phyloP scores from a whole-genome alignment of 2,329 filamentous ascomycete genomes.

The Kalmusia sp. region DNA sequence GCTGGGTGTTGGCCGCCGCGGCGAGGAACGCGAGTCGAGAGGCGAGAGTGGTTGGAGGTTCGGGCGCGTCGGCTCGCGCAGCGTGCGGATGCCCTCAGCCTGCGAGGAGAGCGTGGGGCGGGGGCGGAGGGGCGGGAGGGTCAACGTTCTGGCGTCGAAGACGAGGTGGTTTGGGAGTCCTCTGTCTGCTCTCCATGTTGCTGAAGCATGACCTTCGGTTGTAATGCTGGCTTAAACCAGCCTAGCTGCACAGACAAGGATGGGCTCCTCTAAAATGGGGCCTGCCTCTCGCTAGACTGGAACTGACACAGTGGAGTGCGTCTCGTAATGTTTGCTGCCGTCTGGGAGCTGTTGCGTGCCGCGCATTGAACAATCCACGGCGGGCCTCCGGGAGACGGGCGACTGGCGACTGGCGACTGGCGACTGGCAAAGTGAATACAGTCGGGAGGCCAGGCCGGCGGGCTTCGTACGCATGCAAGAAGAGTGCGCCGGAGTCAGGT shows the following conservation, averaged over 20 bases:
- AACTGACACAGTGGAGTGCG: conserved; percentile 19
- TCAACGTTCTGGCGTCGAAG: conserved; percentile 12
- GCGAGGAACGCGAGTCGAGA: conserved; percentile 22
- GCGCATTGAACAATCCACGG: not conserved
- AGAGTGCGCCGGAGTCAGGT: not conserved
- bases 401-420: not conserved
- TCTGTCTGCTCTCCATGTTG: conserved; percentile 20
- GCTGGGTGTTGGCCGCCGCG: conserved; percentile 34
- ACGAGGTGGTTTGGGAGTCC: conserved; percentile 9
- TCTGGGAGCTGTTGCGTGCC: not conserved
- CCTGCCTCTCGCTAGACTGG: conserved; percentile 18
- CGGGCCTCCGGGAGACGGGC: no score
- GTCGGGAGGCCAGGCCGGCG: not conserved
- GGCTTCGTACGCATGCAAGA: no score
- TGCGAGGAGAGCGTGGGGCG: conserved; percentile 29
- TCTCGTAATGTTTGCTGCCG: conserved; percentile 20
- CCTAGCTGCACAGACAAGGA: conserved; percentile 31
- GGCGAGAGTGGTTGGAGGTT: conserved; percentile 23
- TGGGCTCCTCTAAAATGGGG: conserved; percentile 17
- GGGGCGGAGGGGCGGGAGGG: conserved; percentile 10
- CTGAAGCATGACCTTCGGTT: conserved; percentile 39
- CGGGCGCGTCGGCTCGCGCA: conserved; percentile 39
- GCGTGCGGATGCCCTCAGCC: conserved; percentile 37
- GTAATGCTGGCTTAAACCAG: conserved; percentile 39
- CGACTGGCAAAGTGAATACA: not conserved